These are phyloP conservation scores for Piper longum DNA, from an alignment of 164 flowering plant species.

Conservation along the genomic window DNA sequence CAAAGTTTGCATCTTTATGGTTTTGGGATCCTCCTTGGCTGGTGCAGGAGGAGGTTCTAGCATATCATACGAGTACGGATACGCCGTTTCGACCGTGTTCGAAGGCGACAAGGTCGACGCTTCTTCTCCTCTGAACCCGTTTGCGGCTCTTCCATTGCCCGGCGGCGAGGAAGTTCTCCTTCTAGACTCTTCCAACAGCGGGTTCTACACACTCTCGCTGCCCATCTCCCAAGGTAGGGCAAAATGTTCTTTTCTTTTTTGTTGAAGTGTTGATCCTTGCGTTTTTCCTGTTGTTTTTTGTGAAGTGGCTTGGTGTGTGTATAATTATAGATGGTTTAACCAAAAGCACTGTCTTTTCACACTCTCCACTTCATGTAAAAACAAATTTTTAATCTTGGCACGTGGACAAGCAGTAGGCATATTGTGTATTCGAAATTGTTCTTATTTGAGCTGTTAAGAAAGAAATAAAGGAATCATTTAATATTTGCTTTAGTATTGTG, in stretches of 20 bases:
- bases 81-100: constrained; percentile 46
- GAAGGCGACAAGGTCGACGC: constrained; percentile 43
- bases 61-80: constrained; percentile 46
- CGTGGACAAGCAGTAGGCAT: no score
- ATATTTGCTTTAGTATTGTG: no score
- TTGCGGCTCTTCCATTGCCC: constrained; percentile 22
- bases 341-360: no score
- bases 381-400: no score
- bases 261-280: background rate
- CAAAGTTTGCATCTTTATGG: background rate
- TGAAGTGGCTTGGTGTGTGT: background rate
- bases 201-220: constrained; percentile 36
- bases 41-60: constrained; percentile 15
- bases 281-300: background rate
- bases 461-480: no score
- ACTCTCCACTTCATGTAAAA: no score
- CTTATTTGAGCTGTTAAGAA: no score
- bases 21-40: background rate
- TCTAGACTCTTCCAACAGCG: constrained; percentile 46
- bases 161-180: constrained; percentile 35
- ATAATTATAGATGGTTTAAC: no score
- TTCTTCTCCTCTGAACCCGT: constrained; percentile 25
- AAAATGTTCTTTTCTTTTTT: background rate
- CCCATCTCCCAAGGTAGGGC: constrained; percentile 34
- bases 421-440: no score